phyloP scores from a whole-genome alignment of 805 yeast species.

The Kodamaea jinghongensis region DNA sequence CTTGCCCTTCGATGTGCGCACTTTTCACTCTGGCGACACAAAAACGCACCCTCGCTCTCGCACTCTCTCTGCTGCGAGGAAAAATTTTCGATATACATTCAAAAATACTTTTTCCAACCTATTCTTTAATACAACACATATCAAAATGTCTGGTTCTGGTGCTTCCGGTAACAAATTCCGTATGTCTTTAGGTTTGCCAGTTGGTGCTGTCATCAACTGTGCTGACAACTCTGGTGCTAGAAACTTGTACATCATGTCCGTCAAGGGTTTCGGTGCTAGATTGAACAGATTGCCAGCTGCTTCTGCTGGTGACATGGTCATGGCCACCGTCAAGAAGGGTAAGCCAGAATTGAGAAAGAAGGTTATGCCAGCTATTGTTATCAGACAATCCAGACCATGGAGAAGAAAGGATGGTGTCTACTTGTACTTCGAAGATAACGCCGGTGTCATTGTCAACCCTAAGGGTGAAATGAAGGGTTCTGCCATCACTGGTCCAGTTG shows the following conservation, averaged over 20 bases:
- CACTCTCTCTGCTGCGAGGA: constrained; percentile 8
- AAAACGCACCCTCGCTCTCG: not conserved
- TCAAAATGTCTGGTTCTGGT: constrained; percentile 82
- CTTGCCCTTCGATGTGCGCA: not conserved
- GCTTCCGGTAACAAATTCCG: constrained; percentile 99
- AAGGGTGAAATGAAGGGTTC: constrained; percentile 99
- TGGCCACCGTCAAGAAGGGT: constrained; percentile 99
- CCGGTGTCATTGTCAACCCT: constrained; percentile 99
- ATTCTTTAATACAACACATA: constrained; percentile 26
- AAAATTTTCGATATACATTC: constrained; percentile 19
- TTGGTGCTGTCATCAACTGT: constrained; percentile 99
- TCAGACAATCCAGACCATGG: constrained; percentile 99
- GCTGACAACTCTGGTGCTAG: constrained; percentile 99
- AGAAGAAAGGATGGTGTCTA: constrained; percentile 99
- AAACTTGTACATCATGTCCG: constrained; percentile 97
- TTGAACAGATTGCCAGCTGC: constrained; percentile 99
- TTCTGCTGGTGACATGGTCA: constrained; percentile 99
- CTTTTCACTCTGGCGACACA: not conserved
- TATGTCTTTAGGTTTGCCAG: constrained; percentile 99
- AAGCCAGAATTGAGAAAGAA: constrained; percentile 99
- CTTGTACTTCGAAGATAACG: constrained; percentile 99
- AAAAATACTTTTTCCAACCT: constrained; percentile 13
- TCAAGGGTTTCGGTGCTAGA: constrained; percentile 99
- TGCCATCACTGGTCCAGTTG: constrained; percentile 99
- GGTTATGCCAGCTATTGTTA: constrained; percentile 99